A percentile compares a stretch with the other conserved stretches of the same genome.
Conservation (phyloP, 257 asterid genomes). For the Ehretia macrophylla region DNA sequence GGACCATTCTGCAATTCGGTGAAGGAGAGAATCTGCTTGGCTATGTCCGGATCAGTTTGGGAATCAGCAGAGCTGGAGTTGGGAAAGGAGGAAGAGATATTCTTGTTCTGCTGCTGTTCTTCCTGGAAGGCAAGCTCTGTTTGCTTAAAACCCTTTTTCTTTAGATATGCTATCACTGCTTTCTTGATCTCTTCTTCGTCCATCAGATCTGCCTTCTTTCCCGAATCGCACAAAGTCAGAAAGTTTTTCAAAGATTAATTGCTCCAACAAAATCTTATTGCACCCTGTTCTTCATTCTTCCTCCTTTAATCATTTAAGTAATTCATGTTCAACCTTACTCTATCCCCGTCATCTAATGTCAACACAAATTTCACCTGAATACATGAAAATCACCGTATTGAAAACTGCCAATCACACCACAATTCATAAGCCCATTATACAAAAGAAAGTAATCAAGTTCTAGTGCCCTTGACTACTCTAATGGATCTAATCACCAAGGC, state of each 20-base stretch:
- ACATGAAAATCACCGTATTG: too few relatives aligned
- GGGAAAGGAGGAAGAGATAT: conserved; percentile 18
- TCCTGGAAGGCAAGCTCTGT: conserved; percentile 77
- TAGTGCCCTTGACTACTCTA: too few relatives aligned
- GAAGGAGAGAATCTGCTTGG: conserved; percentile 64
- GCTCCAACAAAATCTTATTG: background rate
- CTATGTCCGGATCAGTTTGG: conserved; percentile 60
- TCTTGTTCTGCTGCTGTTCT: conserved; percentile 65
- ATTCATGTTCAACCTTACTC: background rate
- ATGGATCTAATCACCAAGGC: too few relatives aligned
- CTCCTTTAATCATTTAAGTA: background rate
- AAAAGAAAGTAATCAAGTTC: background rate
- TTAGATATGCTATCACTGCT: conserved; percentile 72
- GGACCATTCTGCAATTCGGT: conserved; percentile 61
- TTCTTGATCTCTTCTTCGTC: conserved; percentile 80
- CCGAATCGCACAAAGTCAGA: background rate
- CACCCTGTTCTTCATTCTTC: too few relatives aligned
- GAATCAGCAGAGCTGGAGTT: conserved; percentile 39
- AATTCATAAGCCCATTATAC: too few relatives aligned
- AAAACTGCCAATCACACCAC: too few relatives aligned
- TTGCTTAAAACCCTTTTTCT: conserved; percentile 80
- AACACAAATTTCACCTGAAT: too few relatives aligned
- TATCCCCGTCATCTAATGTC: background rate
- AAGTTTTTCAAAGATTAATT: background rate
- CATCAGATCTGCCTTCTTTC: conserved; percentile 35